phyloP scores from a whole-genome alignment of 2,329 filamentous ascomycete species.

The Ophiostoma himal-ulmi region DNA sequence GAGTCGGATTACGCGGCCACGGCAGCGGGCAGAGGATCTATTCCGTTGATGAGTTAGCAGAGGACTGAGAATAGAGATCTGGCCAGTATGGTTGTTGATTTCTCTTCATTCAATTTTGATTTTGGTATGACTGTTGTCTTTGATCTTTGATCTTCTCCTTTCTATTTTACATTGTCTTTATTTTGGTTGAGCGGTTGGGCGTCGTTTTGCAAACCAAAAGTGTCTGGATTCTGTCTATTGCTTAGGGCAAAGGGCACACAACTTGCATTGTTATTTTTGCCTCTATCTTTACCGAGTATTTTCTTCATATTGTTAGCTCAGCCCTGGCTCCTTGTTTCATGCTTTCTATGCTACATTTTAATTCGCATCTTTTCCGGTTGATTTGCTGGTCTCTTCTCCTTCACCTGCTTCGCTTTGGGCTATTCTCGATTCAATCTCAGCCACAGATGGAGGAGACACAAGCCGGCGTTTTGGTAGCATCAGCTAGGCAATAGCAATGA shows the following conservation, averaged over 20 bases:
- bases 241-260: background rate
- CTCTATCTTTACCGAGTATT: background rate
- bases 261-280: background rate
- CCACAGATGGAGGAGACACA: too few relatives aligned
- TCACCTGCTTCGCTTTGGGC: background rate
- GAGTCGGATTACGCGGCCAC: conserved; percentile 47
- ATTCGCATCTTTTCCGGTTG: background rate
- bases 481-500: background rate
- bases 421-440: too few relatives aligned
- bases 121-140: background rate
- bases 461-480: background rate
- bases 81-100: background rate
- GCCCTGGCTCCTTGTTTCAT: background rate
- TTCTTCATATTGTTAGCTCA: background rate
- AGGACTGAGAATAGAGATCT: background rate
- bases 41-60: conserved; percentile 49
- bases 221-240: background rate
- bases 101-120: background rate
- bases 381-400: background rate
- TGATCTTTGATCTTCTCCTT: background rate
- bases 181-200: background rate
- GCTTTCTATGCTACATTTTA: background rate
- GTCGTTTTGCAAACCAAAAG: conserved; percentile 7
- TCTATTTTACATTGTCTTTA: background rate
- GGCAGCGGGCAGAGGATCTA: conserved; percentile 66